phyloP scores from a whole-genome alignment of 257 asterid genomes.

The Lycium barbarum region DNA sequence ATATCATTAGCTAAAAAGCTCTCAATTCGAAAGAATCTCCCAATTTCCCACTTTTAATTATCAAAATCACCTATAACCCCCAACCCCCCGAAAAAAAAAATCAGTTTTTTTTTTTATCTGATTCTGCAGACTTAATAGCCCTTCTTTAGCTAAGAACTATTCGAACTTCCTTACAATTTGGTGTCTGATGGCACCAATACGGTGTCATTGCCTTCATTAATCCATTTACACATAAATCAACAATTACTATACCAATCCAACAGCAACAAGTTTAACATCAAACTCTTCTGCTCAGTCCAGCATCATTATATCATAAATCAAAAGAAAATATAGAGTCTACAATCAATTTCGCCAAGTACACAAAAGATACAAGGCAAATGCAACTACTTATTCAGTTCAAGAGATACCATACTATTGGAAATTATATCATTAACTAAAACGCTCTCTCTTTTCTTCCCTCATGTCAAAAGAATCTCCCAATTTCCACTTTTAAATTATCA shows the following conservation, averaged over 20 bases:
- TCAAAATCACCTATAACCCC: slow-evolving; percentile 31
- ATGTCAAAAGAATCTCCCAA: slow-evolving; percentile 32
- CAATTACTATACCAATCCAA: background rate
- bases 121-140: slow-evolving; percentile 30
- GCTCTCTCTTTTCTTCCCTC: slow-evolving; percentile 37
- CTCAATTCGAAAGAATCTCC: slow-evolving; percentile 36
- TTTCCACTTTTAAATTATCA: slow-evolving; percentile 30
- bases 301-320: slow-evolving; percentile 7
- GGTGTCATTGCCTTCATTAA: slow-evolving; percentile 17
- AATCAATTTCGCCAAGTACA: no score
- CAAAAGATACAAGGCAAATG: background rate
- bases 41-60: slow-evolving; percentile 28
- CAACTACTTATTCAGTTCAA: background rate
- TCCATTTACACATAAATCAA: background rate
- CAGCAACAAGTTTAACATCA: slow-evolving; percentile 5
- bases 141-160: slow-evolving; percentile 39
- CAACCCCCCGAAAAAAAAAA: background rate
- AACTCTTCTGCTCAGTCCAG: slow-evolving; percentile 8
- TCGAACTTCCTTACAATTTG: slow-evolving; percentile 30
- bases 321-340: no score
- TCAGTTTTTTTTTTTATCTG: background rate
- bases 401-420: slow-evolving; percentile 37
- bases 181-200: slow-evolving; percentile 6
- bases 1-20: slow-evolving; percentile 36
- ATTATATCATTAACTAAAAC: slow-evolving; percentile 34